Evolutionary conservation across 352 stramenopile species (phyloP).

Genomic region (Phytophthora agathidicida): DNA sequence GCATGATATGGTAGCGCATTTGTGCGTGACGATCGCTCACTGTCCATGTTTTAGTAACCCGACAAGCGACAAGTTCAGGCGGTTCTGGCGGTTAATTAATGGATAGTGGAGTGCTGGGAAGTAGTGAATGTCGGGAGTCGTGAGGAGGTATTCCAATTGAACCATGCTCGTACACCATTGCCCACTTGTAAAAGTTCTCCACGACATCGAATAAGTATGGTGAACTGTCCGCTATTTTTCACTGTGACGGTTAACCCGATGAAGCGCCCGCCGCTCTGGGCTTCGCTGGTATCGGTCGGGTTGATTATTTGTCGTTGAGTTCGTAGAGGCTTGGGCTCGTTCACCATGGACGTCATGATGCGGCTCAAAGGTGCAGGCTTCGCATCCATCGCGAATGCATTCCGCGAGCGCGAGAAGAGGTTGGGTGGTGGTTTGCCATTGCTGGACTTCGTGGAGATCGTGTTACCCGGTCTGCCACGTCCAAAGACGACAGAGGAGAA

Average conservation of each 20-base stretch:
- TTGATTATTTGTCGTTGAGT: no score
- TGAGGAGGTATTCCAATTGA: constrained; percentile 7
- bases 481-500: constrained; percentile 54
- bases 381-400: constrained; percentile 79
- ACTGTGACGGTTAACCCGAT: constrained; percentile 9
- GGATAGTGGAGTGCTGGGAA: no score
- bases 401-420: constrained; percentile 64
- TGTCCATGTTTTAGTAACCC: no score
- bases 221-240: constrained; percentile 11
- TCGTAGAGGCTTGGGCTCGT: neutral
- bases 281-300: no score
- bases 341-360: constrained; percentile 85
- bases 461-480: constrained; percentile 61
- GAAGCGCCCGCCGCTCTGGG: no score
- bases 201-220: no score
- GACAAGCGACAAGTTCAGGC: no score
- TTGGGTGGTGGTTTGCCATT: constrained; percentile 68
- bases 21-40: no score
- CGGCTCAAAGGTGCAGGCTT: constrained; percentile 76
- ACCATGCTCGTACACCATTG: neutral
- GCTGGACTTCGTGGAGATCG: constrained; percentile 83
- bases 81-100: no score
- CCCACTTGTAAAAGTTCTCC: no score
- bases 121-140: no score
- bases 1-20: no score